Conservation (phyloP, 1,139 yeast genomes). For the Petasospora fabianii region DNA sequence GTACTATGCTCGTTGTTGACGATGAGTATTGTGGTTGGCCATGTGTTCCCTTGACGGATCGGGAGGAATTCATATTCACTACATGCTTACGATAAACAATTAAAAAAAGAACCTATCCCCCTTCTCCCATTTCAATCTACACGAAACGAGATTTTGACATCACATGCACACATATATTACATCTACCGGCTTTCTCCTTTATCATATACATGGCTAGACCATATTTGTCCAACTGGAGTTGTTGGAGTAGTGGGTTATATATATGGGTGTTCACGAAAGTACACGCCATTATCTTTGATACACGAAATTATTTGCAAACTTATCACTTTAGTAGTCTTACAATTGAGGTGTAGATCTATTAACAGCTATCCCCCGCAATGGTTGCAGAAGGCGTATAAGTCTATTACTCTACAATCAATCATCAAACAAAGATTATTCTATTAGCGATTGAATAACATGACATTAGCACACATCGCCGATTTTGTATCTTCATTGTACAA, state of each 20-base stretch:
- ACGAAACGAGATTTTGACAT: background rate
- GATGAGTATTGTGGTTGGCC: conserved; percentile 2
- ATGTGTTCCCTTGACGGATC: background rate
- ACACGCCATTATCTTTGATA: conserved; percentile 8
- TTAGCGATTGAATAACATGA: no score
- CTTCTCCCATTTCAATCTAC: no score
- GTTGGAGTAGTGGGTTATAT: background rate
- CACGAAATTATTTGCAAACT: conserved; percentile 1
- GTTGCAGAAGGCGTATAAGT: no score
- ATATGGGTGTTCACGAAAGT: conserved; percentile 4
- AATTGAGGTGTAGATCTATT: no score
- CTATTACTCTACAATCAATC: no score
- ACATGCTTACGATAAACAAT: background rate
- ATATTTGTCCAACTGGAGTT: background rate
- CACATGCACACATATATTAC: no score
- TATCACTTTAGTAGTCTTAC: no score
- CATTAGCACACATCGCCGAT: no score
- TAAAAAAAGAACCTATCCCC: background rate
- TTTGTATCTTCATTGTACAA: no score
- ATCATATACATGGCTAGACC: conserved; percentile 1
- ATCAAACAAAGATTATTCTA: no score
- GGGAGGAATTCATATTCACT: background rate
- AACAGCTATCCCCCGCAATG: no score
- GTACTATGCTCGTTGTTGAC: conserved; percentile 2
- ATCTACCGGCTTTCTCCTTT: background rate